Base-by-base conservation (phyloP, 2,329 filamentous ascomycete genomes). In the Colletotrichum sp. region DNA sequence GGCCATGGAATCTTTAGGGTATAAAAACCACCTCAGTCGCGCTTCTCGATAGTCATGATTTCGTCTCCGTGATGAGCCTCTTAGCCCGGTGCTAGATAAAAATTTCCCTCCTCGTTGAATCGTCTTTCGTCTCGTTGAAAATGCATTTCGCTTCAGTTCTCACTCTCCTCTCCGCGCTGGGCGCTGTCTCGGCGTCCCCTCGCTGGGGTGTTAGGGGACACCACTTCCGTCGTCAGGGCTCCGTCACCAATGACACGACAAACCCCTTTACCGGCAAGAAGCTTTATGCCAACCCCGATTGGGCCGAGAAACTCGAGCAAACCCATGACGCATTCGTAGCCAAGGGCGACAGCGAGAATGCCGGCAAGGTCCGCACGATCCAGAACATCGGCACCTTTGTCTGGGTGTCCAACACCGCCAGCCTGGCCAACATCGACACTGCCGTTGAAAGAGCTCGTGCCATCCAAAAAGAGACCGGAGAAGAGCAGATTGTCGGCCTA, bases 221-320 rank as follows among this genome's bases (percentile, higher is more conserved):
- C 18, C 70, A 72, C 57, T 55, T 65, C 64, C 63, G 62, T n/a
- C 57, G 74, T 21, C 34, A 59, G n/a, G 12, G 55, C 21, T 6
- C 21, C 59, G 4, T 59, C 60, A 18, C 52, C 52, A 63, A 77
- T 34, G 24, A 63, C 55, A 34, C 74, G 8, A 55, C 79, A 67
- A 87, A 87, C 71, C 86, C 90, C 1, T 91, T 92, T 79, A 74
- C 83, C 2, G 87, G 87, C 75, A 88, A 87, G 78, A 86, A 84
- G 8, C 82, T 90, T 30, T 90, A 88, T 78, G 85, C 84, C 76
- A 88, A 88, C 81, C 84, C 85, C n/a, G 78, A 78, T 24, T 89
- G 87, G 80, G 83, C 85, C 15, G 76, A 71, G n/a, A 85, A 87
- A 80, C 82, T 89, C 39, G 82, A 86, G 30, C 75, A 83, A 71